Evolutionary conservation across 1,284 basidiomycete species (phyloP).

Genomic region (Boletus smithii): DNA sequence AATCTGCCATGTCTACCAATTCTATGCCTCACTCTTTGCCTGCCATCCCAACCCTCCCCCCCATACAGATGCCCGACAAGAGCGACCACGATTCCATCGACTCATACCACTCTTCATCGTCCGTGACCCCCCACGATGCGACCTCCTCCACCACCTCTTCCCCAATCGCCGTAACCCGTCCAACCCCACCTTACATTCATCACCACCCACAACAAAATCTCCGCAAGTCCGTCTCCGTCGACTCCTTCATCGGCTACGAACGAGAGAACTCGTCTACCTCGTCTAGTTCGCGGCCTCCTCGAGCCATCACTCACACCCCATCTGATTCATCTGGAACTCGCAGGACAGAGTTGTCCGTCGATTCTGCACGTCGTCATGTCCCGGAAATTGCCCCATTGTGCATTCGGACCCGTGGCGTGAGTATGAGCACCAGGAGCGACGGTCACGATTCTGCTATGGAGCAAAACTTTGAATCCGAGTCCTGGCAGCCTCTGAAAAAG

Average conservation of each 20-base stretch:
- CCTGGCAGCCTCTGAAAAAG: conserved; percentile 32
- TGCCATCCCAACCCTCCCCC: conserved; percentile 44
- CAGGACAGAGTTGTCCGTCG: conserved; percentile 25
- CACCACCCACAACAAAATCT: conserved; percentile 36
- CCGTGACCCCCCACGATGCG: conserved; percentile 36
- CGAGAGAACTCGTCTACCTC: conserved; percentile 36
- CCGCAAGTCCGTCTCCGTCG: conserved; percentile 70
- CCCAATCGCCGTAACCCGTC: conserved; percentile 16
- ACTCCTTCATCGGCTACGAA: conserved; percentile 59
- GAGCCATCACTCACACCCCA: conserved; percentile 30
- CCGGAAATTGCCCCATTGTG: conserved; percentile 36
- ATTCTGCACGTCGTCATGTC: conserved; percentile 28
- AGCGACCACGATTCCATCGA: conserved; percentile 17
- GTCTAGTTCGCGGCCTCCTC: conserved; percentile 36
- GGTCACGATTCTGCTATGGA: conserved; percentile 25
- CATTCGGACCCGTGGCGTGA: conserved; percentile 51
- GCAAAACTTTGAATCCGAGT: conserved; percentile 28
- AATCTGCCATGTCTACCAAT: conserved; percentile 23
- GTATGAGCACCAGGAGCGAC: conserved; percentile 45
- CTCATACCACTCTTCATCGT: conserved; percentile 16
- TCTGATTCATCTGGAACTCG: conserved; percentile 19
- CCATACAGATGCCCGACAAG: conserved; percentile 42
- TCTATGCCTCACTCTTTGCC: conserved; percentile 33
- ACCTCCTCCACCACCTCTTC: conserved; percentile 33
- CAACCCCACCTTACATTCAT: conserved; percentile 18